Evolutionary conservation across 2,329 filamentous ascomycete genomes (phyloP).

Genomic region (Pestalotiopsis sp.): DNA sequence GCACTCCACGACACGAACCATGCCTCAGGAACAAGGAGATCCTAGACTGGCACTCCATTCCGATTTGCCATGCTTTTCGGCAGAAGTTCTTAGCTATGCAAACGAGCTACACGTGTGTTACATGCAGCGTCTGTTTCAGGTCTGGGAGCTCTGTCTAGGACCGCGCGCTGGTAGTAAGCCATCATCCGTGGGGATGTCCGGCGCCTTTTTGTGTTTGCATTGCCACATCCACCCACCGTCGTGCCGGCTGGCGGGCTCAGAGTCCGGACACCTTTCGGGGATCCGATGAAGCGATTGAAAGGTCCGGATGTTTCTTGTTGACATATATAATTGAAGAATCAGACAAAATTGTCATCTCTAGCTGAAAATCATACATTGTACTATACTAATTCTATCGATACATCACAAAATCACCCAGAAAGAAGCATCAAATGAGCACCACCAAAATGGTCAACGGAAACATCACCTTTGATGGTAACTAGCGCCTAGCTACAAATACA

Average conservation of each 20-base stretch:
- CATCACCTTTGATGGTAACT: slow-evolving; percentile 14
- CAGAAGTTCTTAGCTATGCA: no score
- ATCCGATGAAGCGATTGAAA: slow-evolving; percentile 8
- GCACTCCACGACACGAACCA: no score
- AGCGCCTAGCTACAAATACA: background rate
- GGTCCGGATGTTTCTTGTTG: background rate
- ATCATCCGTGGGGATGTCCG: slow-evolving; percentile 9
- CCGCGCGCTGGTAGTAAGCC: background rate
- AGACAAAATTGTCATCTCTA: background rate
- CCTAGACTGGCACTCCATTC: no score
- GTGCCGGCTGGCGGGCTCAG: background rate
- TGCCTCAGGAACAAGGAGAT: no score
- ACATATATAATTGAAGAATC: background rate
- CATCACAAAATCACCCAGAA: background rate
- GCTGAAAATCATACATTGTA: background rate
- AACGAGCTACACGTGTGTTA: no score
- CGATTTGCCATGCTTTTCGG: no score
- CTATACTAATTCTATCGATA: background rate
- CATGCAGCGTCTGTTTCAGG: no score
- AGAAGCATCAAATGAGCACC: background rate
- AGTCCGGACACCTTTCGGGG: slow-evolving; percentile 9
- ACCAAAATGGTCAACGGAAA: slow-evolving; percentile 15
- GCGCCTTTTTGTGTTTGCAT: background rate
- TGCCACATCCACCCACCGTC: background rate
- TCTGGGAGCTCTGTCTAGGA: no score